phyloP scores from a whole-genome alignment of 441 rosid genomes.

The Melastoma candidum region DNA sequence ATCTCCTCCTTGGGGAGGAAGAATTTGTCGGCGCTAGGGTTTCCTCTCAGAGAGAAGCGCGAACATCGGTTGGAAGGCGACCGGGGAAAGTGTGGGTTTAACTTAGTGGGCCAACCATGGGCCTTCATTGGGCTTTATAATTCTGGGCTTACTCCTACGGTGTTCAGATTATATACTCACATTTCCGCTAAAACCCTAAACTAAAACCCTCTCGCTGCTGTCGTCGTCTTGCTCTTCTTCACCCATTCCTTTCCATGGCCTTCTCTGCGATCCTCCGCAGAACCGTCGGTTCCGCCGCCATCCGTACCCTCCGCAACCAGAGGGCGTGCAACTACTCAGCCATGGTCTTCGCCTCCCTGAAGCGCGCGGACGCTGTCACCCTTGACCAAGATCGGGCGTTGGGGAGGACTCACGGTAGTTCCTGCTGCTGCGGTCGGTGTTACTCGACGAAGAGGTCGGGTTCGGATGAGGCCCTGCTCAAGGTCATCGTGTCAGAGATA shows the following conservation, averaged over 20 bases:
- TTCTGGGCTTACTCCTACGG: no score
- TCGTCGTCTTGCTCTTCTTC: neutral
- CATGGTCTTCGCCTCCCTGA: conserved; percentile 20
- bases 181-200: conserved; percentile 5
- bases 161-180: no score
- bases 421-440: neutral
- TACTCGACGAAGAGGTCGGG: conserved; percentile 30
- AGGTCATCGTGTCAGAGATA: conserved; percentile 55
- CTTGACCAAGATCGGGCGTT: conserved; percentile 4
- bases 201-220: neutral
- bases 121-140: no score
- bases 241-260: conserved; percentile 30
- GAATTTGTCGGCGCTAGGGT: no score
- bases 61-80: no score
- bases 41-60: no score
- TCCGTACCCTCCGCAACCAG: conserved; percentile 28
- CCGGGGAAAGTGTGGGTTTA: no score
- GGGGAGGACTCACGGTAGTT: no score
- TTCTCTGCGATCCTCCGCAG: conserved; percentile 41
- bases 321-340: conserved; percentile 22
- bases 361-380: conserved; percentile 13
- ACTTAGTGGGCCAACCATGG: no score
- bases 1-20: no score
- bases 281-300: conserved; percentile 33
- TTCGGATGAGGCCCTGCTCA: conserved; percentile 43